phyloP scores from a whole-genome alignment of 208 protist genomes.

The Entamoeba moshkovskii region DNA sequence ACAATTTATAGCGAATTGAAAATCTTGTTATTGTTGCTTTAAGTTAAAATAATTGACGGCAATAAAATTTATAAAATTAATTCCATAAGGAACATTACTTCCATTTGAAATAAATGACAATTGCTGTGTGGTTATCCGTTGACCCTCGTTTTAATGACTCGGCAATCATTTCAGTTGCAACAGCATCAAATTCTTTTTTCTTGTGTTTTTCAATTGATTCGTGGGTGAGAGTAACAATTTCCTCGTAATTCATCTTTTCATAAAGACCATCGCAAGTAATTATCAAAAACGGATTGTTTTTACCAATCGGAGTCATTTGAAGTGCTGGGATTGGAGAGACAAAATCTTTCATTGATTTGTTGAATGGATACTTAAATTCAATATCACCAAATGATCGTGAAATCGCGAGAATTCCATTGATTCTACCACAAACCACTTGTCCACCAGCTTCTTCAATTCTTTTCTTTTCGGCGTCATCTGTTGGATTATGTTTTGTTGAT shows the following conservation, averaged over 20 bases:
- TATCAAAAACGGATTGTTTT: neutral
- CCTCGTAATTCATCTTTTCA: neutral
- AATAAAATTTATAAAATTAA: too few relatives aligned
- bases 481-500: conserved; percentile 41
- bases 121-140: neutral
- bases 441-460: conserved; percentile 9
- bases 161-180: neutral
- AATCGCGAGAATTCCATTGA: conserved; percentile 17
- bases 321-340: neutral
- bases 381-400: neutral
- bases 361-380: neutral
- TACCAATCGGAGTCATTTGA: neutral
- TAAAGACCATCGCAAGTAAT: neutral
- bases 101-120: neutral
- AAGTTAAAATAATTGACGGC: too few relatives aligned
- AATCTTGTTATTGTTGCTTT: too few relatives aligned
- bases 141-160: neutral
- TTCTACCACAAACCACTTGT: conserved; percentile 7
- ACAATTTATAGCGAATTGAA: too few relatives aligned
- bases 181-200: neutral
- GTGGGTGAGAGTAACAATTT: neutral
- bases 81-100: neutral
- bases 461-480: neutral
- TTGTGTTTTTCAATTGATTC: neutral
- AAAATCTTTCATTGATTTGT: conserved; percentile 1